Evolutionary conservation across 352 stramenopile genomes (phyloP).

Genomic region (Aphanomyces cochlioides): DNA sequence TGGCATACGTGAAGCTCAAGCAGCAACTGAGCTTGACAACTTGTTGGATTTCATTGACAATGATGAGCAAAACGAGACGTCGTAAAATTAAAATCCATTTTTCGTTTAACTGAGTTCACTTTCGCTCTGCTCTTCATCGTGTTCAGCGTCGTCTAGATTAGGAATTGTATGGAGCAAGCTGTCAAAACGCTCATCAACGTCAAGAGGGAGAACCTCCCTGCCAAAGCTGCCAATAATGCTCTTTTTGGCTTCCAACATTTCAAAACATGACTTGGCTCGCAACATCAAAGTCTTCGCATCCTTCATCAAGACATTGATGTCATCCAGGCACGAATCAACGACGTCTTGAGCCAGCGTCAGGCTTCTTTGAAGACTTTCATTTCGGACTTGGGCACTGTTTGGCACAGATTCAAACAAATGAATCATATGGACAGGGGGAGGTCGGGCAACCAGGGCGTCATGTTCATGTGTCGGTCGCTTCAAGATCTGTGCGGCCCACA

Average conservation of each 20-base stretch:
- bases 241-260: background rate
- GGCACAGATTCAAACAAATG: slow-evolving; percentile 22
- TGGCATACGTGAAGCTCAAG: background rate
- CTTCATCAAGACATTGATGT: slow-evolving; percentile 8
- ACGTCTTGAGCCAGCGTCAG: slow-evolving; percentile 17
- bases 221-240: slow-evolving; percentile 1
- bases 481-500: slow-evolving; percentile 32
- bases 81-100: too few species aligned
- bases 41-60: background rate
- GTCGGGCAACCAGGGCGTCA: slow-evolving; percentile 25
- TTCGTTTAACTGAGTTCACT: too few species aligned
- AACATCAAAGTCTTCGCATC: background rate
- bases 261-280: slow-evolving; percentile 13
- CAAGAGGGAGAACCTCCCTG: slow-evolving; percentile 14
- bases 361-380: background rate
- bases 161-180: background rate
- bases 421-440: slow-evolving; percentile 20
- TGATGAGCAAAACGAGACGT: too few species aligned
- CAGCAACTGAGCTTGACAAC: background rate
- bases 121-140: too few species aligned
- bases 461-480: background rate
- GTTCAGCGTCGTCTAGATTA: too few species aligned
- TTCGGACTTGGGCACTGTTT: background rate
- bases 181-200: slow-evolving; percentile 19
- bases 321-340: slow-evolving; percentile 18